Base-by-base conservation (phyloP, 2,329 filamentous ascomycete species). In the Ascochyta fabae region DNA sequence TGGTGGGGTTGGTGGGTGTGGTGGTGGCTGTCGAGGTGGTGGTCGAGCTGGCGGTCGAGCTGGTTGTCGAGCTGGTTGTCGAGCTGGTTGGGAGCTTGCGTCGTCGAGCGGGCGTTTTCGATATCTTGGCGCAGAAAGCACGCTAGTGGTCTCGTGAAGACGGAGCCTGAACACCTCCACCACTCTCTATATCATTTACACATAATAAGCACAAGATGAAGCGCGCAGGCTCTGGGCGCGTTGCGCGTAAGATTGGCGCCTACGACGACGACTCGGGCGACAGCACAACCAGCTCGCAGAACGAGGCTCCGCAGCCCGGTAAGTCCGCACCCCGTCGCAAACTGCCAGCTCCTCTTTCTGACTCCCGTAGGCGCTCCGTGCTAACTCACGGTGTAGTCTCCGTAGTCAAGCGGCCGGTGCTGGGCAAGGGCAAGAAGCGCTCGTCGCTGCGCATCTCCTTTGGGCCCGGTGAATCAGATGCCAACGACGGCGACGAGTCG, bases 401-500 rank as follows among this genome's bases (percentile, higher is more conserved):
- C 15, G 76, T 83, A 40, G 79, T 86, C 16, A 84, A 83, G 65
- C 79, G 83, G 62, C 84, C 84, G n/a, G 44, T 65, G 31, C 69
- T 73, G 31, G 72, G 72, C n/a, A 86, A 85, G 65, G 66, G 75
- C 51, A 84, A 87, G 54, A 94, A 92, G 74, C 91, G 91, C 69
- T 88, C 89, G 4, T 86, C 86, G 15, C 83, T 91, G 3, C 86
- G 89, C 6, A 81, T 96, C 22, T 96, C 92, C 0, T 96, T 96
- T 72, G 91, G 88, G 0, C 84, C 85, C 0, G 80, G 80, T 26
- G 81, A 83, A 43, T 80, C 81, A 16, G 81, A 83, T 6, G 67
- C 46, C 22, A 84, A 81, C 6, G 83, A 84, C 42, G 80, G 81
- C 22, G 80, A 81, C 35, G 80, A 83, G 13, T 79, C 77, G 10